A percentile compares a stretch with the other conserved stretches of the same genome.
Evolutionary conservation across 441 rosid species (phyloP).

Genomic region (Euphorbia corollata): DNA sequence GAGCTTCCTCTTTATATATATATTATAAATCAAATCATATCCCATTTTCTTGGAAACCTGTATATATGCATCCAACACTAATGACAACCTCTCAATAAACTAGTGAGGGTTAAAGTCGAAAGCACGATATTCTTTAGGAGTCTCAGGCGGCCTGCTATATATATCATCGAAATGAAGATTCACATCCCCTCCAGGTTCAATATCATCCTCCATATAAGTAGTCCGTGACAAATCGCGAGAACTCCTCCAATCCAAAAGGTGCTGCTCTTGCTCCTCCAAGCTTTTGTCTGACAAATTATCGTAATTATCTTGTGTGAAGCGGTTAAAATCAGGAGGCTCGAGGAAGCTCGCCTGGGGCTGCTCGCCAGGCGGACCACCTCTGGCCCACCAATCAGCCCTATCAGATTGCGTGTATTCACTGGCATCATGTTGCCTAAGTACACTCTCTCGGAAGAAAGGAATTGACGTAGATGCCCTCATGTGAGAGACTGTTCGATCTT

Average conservation of each 20-base stretch:
- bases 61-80: constrained; percentile 21
- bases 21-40: constrained; percentile 6
- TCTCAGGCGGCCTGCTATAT: constrained; percentile 62
- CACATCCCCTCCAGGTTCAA: constrained; percentile 46
- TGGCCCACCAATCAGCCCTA: constrained; percentile 81
- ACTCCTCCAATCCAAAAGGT: constrained; percentile 36
- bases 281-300: constrained; percentile 52
- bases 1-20: constrained; percentile 25
- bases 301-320: constrained; percentile 22
- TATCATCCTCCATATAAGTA: constrained; percentile 44
- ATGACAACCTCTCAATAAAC: constrained; percentile 4
- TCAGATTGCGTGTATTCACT: constrained; percentile 22
- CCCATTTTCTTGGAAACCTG: constrained; percentile 26
- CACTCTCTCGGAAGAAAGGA: constrained; percentile 60
- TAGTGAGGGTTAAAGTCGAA: constrained; percentile 12
- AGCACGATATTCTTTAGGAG: constrained; percentile 28
- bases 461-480: constrained; percentile 65
- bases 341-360: constrained; percentile 67
- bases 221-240: constrained; percentile 38
- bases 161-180: constrained; percentile 79
- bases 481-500: constrained; percentile 35
- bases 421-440: constrained; percentile 49
- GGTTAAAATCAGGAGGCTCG: constrained; percentile 81
- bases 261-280: constrained; percentile 44
- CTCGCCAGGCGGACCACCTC: constrained; percentile 34